Percentiles rank a stretch among this genome's conserved stretches.
Evolutionary conservation across 2,329 filamentous ascomycete genomes (phyloP).

Genomic region (Orbilia oligospora): DNA sequence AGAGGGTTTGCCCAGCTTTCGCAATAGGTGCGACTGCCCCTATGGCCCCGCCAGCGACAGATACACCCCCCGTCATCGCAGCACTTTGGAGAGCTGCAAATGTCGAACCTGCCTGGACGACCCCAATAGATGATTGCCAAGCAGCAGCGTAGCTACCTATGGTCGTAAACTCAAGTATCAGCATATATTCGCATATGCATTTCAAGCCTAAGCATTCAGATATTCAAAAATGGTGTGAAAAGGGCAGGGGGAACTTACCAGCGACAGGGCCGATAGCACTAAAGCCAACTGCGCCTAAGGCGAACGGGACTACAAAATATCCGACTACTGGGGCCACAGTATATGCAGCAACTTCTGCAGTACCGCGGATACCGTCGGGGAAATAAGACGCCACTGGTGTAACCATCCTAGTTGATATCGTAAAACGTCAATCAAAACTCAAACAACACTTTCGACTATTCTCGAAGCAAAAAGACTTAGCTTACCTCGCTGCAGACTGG

Average conservation of each 20-base stretch:
- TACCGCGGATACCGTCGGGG: not conserved
- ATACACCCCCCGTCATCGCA: not conserved
- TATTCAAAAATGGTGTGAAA: not conserved
- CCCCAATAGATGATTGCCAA: constrained; percentile 22
- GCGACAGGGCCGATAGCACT: not conserved
- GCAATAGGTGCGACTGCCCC: constrained; percentile 12
- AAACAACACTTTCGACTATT: not conserved
- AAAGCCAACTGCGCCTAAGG: not conserved
- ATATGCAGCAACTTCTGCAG: not conserved
- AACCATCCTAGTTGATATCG: not conserved
- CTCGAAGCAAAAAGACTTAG: not conserved
- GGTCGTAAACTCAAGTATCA: not conserved
- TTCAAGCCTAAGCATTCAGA: not conserved
- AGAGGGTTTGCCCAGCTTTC: not conserved
- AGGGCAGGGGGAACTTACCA: not conserved
- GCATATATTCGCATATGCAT: not conserved
- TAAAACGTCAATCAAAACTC: not conserved
- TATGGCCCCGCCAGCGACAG: not conserved
- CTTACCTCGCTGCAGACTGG: not conserved
- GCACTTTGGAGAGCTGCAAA: constrained; percentile 4
- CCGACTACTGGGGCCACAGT: not conserved
- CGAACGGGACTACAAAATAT: not conserved
- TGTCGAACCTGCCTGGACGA: constrained; percentile 7
- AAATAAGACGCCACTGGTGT: not conserved
- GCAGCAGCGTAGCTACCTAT: constrained; percentile 15